Base-by-base conservation (phyloP, 257 asterid genomes). In the Fraxinus excelsior region DNA sequence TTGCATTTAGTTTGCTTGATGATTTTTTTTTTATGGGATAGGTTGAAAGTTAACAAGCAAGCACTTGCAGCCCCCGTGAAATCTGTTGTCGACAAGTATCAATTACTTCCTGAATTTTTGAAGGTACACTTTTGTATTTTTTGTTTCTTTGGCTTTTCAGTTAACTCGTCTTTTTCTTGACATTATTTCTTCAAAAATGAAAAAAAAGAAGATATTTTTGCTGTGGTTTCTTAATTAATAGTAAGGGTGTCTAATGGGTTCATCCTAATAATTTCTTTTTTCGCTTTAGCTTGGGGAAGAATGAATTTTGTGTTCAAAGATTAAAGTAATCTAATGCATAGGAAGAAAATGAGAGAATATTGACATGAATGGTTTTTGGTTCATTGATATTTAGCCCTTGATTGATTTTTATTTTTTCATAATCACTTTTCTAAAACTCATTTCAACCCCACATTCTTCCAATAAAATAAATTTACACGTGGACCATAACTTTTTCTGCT, bases 71-170 rank as follows among this genome's bases (percentile, higher is more conserved):
- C 96, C 10, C 93, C 96, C 0, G 85, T 89, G 46, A 91, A 90
- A 85, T 84, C 72, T 32, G 80, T 90, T 0, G 98, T 95, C 8
- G 94, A 89, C 78, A 95, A 95, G 84, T 95, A 53, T 84, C 96
- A 90, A 31, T 81, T 95, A 21, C 79, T 95, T 58, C 98, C 97
- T 0, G 99, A 93, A 77, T 95, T 90, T 76, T 79, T 95, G 65
- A 95, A 95, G 96, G 98, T 88, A 73, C 19, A 19, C 7, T 7
- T 13, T 38, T 58, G 37, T 44, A 31, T 67, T 0, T 28, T 71
- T 7, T 38, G 28, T 19, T 34, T 12, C 25, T 60, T 71, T 49
- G 10, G 10, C 14, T 40, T 4, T 64, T 34, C 58, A 5, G 5
- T 71, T 1, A n/a, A 18, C 64, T 53, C 64, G 2, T 29, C 2